A percentile compares a stretch with the other conserved stretches of the same genome.
Evolutionary conservation across 768 basidiomycete genomes (phyloP).

Genomic region (Panus rudis): DNA sequence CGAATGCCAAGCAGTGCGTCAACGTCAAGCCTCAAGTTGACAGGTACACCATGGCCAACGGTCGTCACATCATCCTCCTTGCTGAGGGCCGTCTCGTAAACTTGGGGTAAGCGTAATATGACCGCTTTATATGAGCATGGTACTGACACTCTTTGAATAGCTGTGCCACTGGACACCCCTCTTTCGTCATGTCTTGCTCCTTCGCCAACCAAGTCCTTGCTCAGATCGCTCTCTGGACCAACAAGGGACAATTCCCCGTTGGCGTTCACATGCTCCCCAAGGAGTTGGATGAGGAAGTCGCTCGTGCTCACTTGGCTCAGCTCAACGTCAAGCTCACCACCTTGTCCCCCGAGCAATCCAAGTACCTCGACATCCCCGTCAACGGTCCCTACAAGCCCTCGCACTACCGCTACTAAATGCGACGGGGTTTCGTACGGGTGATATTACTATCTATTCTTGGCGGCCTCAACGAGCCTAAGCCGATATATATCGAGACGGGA

Average conservation of each 20-base stretch:
- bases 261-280: slow-evolving; percentile 99
- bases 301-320: slow-evolving; percentile 87
- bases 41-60: slow-evolving; percentile 87
- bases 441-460: too few species aligned
- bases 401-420: slow-evolving; percentile 58
- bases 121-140: background rate
- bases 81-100: slow-evolving; percentile 99
- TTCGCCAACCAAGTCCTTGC: slow-evolving; percentile 98
- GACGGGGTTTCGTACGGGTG: slow-evolving; percentile 10
- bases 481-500: slow-evolving; percentile 20
- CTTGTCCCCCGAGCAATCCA: slow-evolving; percentile 65
- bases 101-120: slow-evolving; percentile 62
- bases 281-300: slow-evolving; percentile 98
- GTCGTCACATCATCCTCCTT: slow-evolving; percentile 94
- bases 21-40: slow-evolving; percentile 99
- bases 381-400: slow-evolving; percentile 73
- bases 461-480: slow-evolving; percentile 54
- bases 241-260: slow-evolving; percentile 84
- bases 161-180: slow-evolving; percentile 97
- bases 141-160: slow-evolving; percentile 28
- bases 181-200: slow-evolving; percentile 99
- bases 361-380: slow-evolving; percentile 86
- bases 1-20: slow-evolving; percentile 70
- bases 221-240: slow-evolving; percentile 97
- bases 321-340: slow-evolving; percentile 92